phyloP scores from a whole-genome alignment of 2,329 filamentous ascomycete genomes.

The Aspergillus sp. region DNA sequence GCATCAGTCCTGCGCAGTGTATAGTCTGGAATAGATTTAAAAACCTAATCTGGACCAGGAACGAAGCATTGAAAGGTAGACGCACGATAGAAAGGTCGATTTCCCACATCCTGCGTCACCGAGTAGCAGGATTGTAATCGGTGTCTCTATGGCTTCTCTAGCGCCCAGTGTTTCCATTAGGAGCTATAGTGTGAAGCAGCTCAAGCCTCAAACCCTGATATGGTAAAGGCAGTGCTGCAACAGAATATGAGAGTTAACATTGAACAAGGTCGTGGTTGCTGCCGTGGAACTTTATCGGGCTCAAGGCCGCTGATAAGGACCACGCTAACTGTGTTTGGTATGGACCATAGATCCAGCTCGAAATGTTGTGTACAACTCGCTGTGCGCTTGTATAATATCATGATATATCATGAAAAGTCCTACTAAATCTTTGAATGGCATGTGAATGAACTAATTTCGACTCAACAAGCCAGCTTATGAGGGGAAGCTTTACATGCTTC shows the following conservation, averaged over 20 bases:
- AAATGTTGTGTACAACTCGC: no score
- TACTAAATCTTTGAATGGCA: no score
- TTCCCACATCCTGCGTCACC: slow-evolving; percentile 62
- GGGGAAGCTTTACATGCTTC: no score
- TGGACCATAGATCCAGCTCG: neutral
- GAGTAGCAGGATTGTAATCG: slow-evolving; percentile 52
- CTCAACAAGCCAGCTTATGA: no score
- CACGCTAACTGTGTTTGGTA: neutral
- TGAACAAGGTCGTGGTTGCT: neutral
- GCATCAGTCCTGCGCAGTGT: neutral
- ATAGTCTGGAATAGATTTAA: neutral
- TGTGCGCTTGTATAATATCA: no score
- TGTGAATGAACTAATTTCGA: no score
- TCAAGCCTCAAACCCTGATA: neutral
- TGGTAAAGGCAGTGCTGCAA: neutral
- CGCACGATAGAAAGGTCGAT: slow-evolving; percentile 63
- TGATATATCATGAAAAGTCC: no score
- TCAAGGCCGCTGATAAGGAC: neutral
- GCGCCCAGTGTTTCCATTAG: slow-evolving; percentile 11
- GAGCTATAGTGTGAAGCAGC: neutral
- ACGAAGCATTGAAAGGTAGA: slow-evolving; percentile 18
- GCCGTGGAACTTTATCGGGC: neutral
- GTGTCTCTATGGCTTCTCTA: slow-evolving; percentile 14
- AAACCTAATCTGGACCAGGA: neutral
- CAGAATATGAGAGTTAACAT: neutral